Conservation (phyloP, 2,329 filamentous ascomycete species). For the Paecilomyces niveus region DNA sequence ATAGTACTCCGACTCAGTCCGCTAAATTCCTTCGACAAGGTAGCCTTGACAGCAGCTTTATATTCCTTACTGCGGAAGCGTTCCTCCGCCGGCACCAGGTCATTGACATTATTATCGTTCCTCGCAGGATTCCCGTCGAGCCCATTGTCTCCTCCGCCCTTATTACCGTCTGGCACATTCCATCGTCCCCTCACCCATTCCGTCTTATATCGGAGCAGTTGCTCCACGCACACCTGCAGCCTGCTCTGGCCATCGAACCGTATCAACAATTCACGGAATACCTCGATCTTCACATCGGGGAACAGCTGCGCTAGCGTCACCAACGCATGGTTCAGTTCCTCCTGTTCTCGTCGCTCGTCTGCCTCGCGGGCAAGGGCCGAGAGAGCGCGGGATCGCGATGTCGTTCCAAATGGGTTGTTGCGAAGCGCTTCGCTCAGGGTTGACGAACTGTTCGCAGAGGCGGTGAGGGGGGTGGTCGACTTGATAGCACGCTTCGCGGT, state of each 20-base stretch:
- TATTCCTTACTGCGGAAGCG: slow-evolving; percentile 38
- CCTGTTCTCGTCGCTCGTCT: slow-evolving; percentile 26
- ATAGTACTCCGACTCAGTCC: slow-evolving; percentile 37
- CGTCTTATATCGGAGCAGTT: slow-evolving; percentile 39
- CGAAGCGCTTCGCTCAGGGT: slow-evolving; percentile 38
- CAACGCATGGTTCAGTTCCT: slow-evolving; percentile 37
- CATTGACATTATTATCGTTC: slow-evolving; percentile 7
- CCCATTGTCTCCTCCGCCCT: background rate
- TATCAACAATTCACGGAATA: slow-evolving; percentile 40
- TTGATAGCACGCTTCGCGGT: background rate
- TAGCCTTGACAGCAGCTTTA: slow-evolving; percentile 31
- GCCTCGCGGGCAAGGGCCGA: slow-evolving; percentile 10
- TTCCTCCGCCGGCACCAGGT: slow-evolving; percentile 32
- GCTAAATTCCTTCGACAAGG: slow-evolving; percentile 38
- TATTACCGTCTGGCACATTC: slow-evolving; percentile 26
- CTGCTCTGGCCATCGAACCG: slow-evolving; percentile 42
- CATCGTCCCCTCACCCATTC: slow-evolving; percentile 42
- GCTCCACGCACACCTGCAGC: slow-evolving; percentile 40
- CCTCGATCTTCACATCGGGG: slow-evolving; percentile 40
- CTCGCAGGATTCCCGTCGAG: slow-evolving; percentile 2
- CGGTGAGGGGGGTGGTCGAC: background rate
- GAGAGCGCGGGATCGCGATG: slow-evolving; percentile 20
- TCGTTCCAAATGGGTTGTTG: slow-evolving; percentile 36
- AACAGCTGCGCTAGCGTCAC: slow-evolving; percentile 36
- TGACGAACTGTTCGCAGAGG: slow-evolving; percentile 3